Evolutionary conservation across 1,139 yeast species (phyloP), one percentile per base, ranked within the genome.

Genomic region (Meyerozyma smithsonii): DNA sequence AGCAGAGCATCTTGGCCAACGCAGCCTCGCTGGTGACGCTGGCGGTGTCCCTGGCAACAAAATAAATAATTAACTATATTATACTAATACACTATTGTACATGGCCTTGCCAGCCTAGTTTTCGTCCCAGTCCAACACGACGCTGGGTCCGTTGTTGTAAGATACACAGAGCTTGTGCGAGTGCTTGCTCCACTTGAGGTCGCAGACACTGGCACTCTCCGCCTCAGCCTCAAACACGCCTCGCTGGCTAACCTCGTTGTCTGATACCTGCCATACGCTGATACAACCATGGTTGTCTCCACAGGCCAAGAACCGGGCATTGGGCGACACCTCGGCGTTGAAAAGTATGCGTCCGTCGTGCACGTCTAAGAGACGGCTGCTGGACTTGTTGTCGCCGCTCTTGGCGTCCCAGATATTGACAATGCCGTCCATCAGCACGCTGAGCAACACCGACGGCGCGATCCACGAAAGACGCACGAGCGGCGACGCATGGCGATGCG

Each of bases 391-490:
- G 4, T 48, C 54, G 15, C 81, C 81, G 6, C 57, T 58, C 12
- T 61, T 51, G 1, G 76, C 66, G 47, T 84, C 77, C 95, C 95
- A 88, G 0, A 85, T 51, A 41, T 84, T 72, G 2, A 83, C 62
- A 0, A 81, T 66, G 1, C 95, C 90, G 47, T 87, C 95, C 59
- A 85, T 64, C 1, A 95, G 81, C 1, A 69, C 55, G 40, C 68
- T 61, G 7, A 64, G 44, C 38, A 74, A 59, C 46, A 47, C 49
- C 32, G 52, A 49, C 33, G 47, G 47, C 7, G 52, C 55, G 0
- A 48, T 46, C 89, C 90, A 84, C 18, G 60, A 58, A 11, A 81
- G 64, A 11, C 67, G 71, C 0, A 81, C 64, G 3, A 84, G 65
- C 4, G 86, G 82, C 34, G 80, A 74, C 0, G 75, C 61, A 52